Conservation (phyloP, 805 yeast species). For the Wickerhamomyces rabaulensis region DNA sequence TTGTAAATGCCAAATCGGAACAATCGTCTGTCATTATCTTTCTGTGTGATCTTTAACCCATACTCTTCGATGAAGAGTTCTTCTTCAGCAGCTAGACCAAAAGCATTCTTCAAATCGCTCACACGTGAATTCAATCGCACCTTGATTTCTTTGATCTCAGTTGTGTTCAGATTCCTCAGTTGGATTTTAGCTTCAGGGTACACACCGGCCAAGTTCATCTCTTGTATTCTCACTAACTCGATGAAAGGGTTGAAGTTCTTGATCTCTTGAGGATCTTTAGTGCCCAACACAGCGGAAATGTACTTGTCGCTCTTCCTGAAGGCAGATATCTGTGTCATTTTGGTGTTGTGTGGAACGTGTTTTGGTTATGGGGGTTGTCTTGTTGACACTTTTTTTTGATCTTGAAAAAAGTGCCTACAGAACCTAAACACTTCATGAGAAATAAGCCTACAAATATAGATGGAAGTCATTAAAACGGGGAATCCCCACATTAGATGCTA, state of each 20-base stretch:
- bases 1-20: neutral
- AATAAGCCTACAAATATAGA: too few species aligned
- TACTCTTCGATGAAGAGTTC: neutral
- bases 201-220: neutral
- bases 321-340: neutral
- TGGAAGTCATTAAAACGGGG: too few species aligned
- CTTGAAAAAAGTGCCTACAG: too few species aligned
- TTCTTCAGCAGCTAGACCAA: neutral
- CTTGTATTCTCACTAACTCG: neutral
- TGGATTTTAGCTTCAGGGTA: neutral
- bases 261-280: neutral
- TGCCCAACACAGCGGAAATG: neutral
- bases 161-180: neutral
- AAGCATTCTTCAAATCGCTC: neutral
- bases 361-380: neutral
- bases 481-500: too few species aligned
- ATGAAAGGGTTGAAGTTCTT: neutral
- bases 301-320: neutral
- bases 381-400: too few species aligned
- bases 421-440: too few species aligned
- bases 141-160: neutral
- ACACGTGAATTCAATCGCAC: neutral
- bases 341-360: neutral
- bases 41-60: neutral
- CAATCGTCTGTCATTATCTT: neutral